These are phyloP conservation scores for Coniochaeta prunicola DNA, from an alignment of 2,329 filamentous ascomycete species.

Conservation along the genomic window DNA sequence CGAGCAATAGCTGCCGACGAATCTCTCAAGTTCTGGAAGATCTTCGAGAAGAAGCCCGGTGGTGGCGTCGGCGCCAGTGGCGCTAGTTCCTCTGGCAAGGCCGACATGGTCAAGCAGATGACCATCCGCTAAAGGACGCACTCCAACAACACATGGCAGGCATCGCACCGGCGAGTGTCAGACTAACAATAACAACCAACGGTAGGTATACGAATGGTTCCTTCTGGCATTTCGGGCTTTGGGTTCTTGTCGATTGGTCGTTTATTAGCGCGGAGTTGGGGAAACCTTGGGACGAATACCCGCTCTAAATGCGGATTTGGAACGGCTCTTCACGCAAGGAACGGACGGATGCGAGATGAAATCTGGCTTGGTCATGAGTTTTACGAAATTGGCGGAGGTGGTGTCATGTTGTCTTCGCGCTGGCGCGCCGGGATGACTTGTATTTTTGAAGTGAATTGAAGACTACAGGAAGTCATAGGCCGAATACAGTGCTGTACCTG, in stretches of 20 bases:
- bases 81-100: constrained; percentile 67
- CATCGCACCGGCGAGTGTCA: constrained; percentile 5
- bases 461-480: neutral
- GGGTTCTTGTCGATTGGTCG: constrained; percentile 28
- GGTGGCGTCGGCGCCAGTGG: constrained; percentile 56
- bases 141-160: constrained; percentile 4
- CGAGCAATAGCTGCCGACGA: constrained; percentile 69
- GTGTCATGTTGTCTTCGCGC: constrained; percentile 1
- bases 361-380: constrained; percentile 14
- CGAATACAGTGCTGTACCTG: neutral
- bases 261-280: constrained; percentile 46
- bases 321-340: constrained; percentile 6
- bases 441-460: constrained; percentile 3
- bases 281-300: constrained; percentile 18
- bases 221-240: constrained; percentile 27
- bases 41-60: constrained; percentile 97
- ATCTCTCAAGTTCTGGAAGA: constrained; percentile 99
- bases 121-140: constrained; percentile 63
- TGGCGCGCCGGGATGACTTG: neutral
- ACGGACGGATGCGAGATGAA: constrained; percentile 10
- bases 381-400: constrained; percentile 4
- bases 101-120: constrained; percentile 88
- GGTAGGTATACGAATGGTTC: constrained; percentile 36
- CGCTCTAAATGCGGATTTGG: neutral
- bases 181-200: constrained; percentile 19